These are phyloP conservation scores for Gomphus bonarii DNA, from an alignment of 1,284 basidiomycete species.

Conservation along the genomic window DNA sequence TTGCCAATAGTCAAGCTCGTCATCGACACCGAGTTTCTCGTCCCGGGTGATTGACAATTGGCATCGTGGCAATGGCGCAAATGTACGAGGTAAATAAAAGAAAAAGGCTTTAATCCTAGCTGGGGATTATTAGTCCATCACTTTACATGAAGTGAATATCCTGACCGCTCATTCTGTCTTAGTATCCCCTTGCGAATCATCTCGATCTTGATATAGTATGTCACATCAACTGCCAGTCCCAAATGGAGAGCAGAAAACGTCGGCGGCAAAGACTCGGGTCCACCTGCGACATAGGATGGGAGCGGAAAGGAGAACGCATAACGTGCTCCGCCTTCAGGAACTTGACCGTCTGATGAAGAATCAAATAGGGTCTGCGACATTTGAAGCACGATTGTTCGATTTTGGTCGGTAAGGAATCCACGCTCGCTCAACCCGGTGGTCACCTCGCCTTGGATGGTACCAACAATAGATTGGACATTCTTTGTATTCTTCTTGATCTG, in stretches of 20 bases:
- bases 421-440: constrained; percentile 25
- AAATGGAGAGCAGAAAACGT: constrained; percentile 28
- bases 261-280: constrained; percentile 27
- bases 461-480: background rate
- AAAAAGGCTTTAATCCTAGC: constrained; percentile 13
- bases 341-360: constrained; percentile 15
- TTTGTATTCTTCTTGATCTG: constrained; percentile 18
- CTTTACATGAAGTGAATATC: background rate
- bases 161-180: constrained; percentile 28
- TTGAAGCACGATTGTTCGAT: constrained; percentile 20
- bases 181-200: constrained; percentile 30
- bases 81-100: constrained; percentile 14
- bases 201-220: constrained; percentile 30
- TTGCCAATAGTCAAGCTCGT: background rate
- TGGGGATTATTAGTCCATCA: background rate
- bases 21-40: background rate
- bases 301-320: constrained; percentile 31
- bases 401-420: constrained; percentile 19
- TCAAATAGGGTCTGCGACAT: constrained; percentile 24
- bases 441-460: constrained; percentile 30
- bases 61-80: constrained; percentile 9
- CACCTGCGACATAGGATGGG: constrained; percentile 24
- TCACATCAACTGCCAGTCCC: constrained; percentile 28
- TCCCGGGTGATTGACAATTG: background rate
- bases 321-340: constrained; percentile 17